phyloP scores from a whole-genome alignment of 2,329 filamentous ascomycete genomes.

The Botrytis hyacinthi region DNA sequence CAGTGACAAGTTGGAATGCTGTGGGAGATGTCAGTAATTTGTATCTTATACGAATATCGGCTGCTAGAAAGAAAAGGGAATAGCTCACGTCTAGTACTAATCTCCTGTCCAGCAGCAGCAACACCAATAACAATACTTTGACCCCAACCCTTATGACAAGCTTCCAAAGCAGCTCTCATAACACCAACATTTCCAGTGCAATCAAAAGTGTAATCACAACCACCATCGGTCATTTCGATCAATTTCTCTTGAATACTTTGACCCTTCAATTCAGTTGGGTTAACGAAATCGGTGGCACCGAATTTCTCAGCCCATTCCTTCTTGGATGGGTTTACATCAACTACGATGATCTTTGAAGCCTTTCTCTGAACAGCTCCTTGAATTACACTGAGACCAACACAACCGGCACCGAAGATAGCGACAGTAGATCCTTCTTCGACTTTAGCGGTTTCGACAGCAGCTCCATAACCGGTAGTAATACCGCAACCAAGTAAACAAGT shows the following conservation, averaged over 20 bases:
- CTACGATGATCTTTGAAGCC: slow-evolving; percentile 54
- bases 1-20: slow-evolving; percentile 99
- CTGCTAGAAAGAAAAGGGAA: background rate
- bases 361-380: slow-evolving; percentile 74
- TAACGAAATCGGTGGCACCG: slow-evolving; percentile 94
- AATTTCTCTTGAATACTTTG: slow-evolving; percentile 89
- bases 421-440: slow-evolving; percentile 87
- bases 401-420: slow-evolving; percentile 92
- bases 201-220: slow-evolving; percentile 98
- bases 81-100: slow-evolving; percentile 84
- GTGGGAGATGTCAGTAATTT: background rate
- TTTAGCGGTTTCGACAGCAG: slow-evolving; percentile 87
- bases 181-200: slow-evolving; percentile 97
- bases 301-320: slow-evolving; percentile 93
- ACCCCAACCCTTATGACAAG: slow-evolving; percentile 99
- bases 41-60: background rate
- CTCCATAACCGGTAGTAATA: slow-evolving; percentile 97
- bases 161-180: slow-evolving; percentile 93
- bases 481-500: slow-evolving; percentile 95
- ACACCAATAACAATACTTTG: slow-evolving; percentile 98
- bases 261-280: slow-evolving; percentile 74
- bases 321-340: slow-evolving; percentile 83
- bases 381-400: slow-evolving; percentile 91
- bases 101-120: slow-evolving; percentile 93
- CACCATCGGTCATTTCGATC: slow-evolving; percentile 96